Evolutionary conservation across 768 basidiomycete genomes (phyloP), one percentile per base, ranked within the genome.

Genomic region (Daedalea quercina): DNA sequence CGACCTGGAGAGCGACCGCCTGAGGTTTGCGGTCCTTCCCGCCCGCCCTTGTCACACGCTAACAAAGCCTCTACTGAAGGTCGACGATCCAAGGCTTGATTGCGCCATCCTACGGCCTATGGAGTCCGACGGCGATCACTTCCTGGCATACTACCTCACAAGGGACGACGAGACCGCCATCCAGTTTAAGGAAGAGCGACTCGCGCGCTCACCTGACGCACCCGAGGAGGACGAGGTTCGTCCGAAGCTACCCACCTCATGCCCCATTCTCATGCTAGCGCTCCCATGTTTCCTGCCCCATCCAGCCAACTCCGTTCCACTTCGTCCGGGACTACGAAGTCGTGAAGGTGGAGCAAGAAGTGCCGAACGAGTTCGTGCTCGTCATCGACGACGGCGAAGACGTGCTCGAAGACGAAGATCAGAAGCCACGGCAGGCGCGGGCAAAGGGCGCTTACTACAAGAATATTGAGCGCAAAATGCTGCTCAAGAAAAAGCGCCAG

Each of bases 101-200:
- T 91, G 90, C 63, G 90, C 90, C 19, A 86, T 92, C 54, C 70
- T 93, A 50, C 80, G 90, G 24, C 90, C 90, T 1, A 90, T 90
- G 87, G 87, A 88, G 64, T 84, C 87, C 2, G 90, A 92, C 45
- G 86, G 90, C 22, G 90, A 92, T 62, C 87, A 90, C 43, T 92
- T 92, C 79, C 70, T 93, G 51, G 82, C 89, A 11, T 92, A 89
- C 63, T 91, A 91, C 57, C 80, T 92, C 25, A 85, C 90, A 1
- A 76, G 80, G 61, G 82, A 87, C 28, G 89, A 92, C 64, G 83
- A 82, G 13, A 74, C 80, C 9, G 88, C 89, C 1, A 51, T 79
- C 17, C 67, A 73, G 55, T 84, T 89, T 70, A 90, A 89, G 65
- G 71, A 77, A 24, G 72, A 73, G 17, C 77, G 87, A 59, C 75